Evolutionary conservation across 306 rosid species (phyloP).

Genomic region (Parietaria judaica): DNA sequence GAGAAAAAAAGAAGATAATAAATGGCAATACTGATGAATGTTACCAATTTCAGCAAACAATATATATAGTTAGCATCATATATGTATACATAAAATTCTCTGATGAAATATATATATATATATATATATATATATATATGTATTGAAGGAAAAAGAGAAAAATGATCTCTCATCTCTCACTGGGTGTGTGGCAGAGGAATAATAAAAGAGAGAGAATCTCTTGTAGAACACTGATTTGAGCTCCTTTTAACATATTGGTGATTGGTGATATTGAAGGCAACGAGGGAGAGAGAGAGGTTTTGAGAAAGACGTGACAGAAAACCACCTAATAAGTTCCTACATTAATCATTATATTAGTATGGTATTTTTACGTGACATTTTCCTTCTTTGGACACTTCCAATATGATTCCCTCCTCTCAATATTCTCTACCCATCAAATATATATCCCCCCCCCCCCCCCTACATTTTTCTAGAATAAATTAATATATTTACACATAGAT

Average conservation of each 20-base stretch:
- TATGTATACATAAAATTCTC: too few relatives aligned
- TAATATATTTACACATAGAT: not conserved
- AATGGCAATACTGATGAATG: too few relatives aligned
- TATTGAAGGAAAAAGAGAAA: not conserved
- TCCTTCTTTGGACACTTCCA: constrained; percentile 2
- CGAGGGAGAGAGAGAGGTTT: not conserved
- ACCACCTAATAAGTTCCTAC: not conserved
- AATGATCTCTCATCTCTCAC: not conserved
- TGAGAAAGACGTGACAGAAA: constrained; percentile 11
- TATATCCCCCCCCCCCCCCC: not conserved
- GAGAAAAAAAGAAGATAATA: too few relatives aligned
- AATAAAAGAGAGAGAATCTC: constrained; percentile 13
- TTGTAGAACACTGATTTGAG: constrained; percentile 4
- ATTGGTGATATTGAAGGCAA: constrained; percentile 4
- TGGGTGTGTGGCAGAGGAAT: constrained; percentile 4
- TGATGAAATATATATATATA: too few relatives aligned
- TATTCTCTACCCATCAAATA: constrained; percentile 9
- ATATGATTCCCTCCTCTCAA: not conserved
- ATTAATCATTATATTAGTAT: constrained; percentile 12
- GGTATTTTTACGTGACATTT: constrained; percentile 8
- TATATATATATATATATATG: too few relatives aligned
- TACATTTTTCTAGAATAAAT: not conserved
- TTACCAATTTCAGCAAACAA: too few relatives aligned
- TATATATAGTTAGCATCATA: too few relatives aligned
- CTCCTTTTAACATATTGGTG: constrained; percentile 4